Percentiles rank a stretch among this genome's conserved stretches.
Evolutionary conservation across 2,329 filamentous ascomycete species (phyloP).

Genomic region (Stromatinia cepivora): DNA sequence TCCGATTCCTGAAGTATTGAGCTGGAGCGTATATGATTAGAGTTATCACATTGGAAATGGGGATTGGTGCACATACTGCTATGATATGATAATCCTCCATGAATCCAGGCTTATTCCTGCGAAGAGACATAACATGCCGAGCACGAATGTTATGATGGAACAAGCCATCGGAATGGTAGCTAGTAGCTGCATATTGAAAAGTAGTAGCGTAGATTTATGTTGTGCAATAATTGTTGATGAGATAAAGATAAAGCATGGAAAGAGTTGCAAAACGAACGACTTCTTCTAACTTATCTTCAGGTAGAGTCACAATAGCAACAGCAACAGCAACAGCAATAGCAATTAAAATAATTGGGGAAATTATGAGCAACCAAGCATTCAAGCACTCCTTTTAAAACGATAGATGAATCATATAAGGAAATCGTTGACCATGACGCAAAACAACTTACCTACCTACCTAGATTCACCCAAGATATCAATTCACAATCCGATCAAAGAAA

Average conservation of each 20-base stretch:
- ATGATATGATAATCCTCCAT: slow-evolving; percentile 59
- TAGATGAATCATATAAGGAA: slow-evolving; percentile 8
- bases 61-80: slow-evolving; percentile 46
- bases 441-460: not conserved
- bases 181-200: slow-evolving; percentile 46
- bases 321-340: too few relatives aligned
- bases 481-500: not conserved
- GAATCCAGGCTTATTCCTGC: slow-evolving; percentile 57
- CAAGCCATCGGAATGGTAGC: slow-evolving; percentile 52
- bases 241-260: not conserved
- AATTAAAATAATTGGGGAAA: not conserved
- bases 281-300: not conserved
- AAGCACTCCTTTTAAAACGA: not conserved
- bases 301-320: not conserved
- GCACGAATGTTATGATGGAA: slow-evolving; percentile 55
- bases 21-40: slow-evolving; percentile 40
- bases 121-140: slow-evolving; percentile 61
- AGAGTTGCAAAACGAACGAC: not conserved
- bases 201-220: not conserved
- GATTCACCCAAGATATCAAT: slow-evolving; percentile 1
- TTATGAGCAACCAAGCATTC: not conserved
- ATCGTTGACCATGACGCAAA: not conserved
- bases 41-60: not conserved
- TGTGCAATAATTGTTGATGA: not conserved
- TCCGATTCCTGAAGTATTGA: slow-evolving; percentile 59